phyloP scores from a whole-genome alignment of 305 asterid genomes.

The Stenogyne calaminthoides region DNA sequence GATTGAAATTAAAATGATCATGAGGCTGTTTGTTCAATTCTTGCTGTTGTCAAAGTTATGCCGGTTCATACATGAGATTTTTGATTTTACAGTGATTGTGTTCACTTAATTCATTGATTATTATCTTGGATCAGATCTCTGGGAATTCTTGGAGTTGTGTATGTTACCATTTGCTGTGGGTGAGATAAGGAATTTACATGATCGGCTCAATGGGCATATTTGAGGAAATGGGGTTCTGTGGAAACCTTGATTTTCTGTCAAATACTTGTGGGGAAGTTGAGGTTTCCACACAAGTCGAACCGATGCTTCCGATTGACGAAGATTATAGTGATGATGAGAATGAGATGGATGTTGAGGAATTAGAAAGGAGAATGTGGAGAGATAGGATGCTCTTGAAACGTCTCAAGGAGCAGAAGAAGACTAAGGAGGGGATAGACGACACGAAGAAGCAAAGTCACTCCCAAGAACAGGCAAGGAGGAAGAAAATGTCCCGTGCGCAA shows the following conservation, averaged over 20 bases:
- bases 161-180: background rate
- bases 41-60: background rate
- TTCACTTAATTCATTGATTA: background rate
- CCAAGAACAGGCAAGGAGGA: conserved; percentile 61
- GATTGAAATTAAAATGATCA: background rate
- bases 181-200: background rate
- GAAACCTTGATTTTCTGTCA: conserved; percentile 39
- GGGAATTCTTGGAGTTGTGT: background rate
- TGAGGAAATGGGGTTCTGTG: conserved; percentile 48
- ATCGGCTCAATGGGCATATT: conserved; percentile 37
- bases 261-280: conserved; percentile 30
- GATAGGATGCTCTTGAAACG: conserved; percentile 46
- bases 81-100: background rate
- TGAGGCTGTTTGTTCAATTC: background rate
- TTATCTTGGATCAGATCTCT: conserved; percentile 25
- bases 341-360: conserved; percentile 54
- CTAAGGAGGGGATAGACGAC: conserved; percentile 29
- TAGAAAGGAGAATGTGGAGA: conserved; percentile 58
- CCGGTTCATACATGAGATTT: background rate
- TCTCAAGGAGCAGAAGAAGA: conserved; percentile 46
- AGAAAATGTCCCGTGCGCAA: conserved; percentile 65
- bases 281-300: conserved; percentile 29
- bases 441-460: conserved; percentile 39
- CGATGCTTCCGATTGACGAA: conserved; percentile 33
- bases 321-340: conserved; percentile 54